Evolutionary conservation across 2,329 filamentous ascomycete genomes (phyloP), one percentile per base, ranked within the genome.

Genomic region (Sporothrix humicola): DNA sequence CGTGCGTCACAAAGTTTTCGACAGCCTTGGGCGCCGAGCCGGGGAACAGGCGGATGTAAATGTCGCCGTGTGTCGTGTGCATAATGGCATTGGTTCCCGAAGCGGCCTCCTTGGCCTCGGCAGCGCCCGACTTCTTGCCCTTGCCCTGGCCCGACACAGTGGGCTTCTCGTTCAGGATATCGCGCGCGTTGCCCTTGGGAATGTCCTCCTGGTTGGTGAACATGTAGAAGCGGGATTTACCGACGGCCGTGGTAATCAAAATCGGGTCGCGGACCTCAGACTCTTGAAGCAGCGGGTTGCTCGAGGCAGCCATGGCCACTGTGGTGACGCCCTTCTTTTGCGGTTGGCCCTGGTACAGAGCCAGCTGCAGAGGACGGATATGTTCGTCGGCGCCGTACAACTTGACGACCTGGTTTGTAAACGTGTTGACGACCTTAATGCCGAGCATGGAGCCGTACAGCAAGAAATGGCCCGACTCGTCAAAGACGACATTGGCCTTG

Each of bases 1-100:
- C 89, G 79, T 98, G 96, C 0, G 94, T 97, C 72, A 97, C 93
- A 81, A 99, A 99, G 82, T 99, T 99, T 83, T 99, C 96, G 3
- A 99, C 95, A 0, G 97, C 91, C 81, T 95, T 97, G 46, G 97
- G 96, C 10, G 96, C 95, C 2, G 93, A 93, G 75, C 96, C 93
- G 0, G 96, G 95, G 85, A 96, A 99, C 15, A 99, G 87, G 3
- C 95, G 93, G 75, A 99, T 89, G 76, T 96, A 92, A 75, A 99
- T 97, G 82, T 99, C 96, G 78, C 96, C 96, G 79, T 94, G 92
- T 0, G 91, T 97, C 1, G 96, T 99, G 84, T 99, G 97, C 3
- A 99, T 87, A 72, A 95, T 88, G 0, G 95, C 97, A 0, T 90
- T 90, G 1, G 89, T 93, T 56, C 94, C 95, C 5, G 90, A 91